Percentiles rank a stretch among this genome's conserved stretches.
Evolutionary conservation across 805 yeast species (phyloP).

Genomic region (Candida taoyuanica): DNA sequence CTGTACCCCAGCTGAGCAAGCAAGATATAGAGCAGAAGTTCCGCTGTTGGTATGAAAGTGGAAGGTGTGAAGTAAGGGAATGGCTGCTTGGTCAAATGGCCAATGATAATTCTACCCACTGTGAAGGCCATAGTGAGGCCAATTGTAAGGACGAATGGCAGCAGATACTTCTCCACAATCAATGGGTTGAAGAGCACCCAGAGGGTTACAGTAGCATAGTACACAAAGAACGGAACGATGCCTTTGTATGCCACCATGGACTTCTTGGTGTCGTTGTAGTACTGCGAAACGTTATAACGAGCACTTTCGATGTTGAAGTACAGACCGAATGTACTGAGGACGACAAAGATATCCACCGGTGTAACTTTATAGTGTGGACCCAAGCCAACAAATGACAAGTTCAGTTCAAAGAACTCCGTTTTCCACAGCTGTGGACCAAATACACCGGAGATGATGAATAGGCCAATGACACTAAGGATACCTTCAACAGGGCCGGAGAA

Average conservation of each 20-base stretch:
- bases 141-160: conserved; percentile 64
- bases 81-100: conserved; percentile 74
- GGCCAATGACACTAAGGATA: conserved; percentile 53
- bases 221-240: conserved; percentile 58
- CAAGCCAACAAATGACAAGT: conserved; percentile 17
- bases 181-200: conserved; percentile 51
- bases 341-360: conserved; percentile 39
- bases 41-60: conserved; percentile 55
- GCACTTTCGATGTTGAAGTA: conserved; percentile 68
- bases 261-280: conserved; percentile 33
- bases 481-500: conserved; percentile 97
- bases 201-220: conserved; percentile 26
- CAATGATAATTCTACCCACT: conserved; percentile 88
- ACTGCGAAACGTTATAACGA: conserved; percentile 49
- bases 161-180: conserved; percentile 29
- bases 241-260: conserved; percentile 43
- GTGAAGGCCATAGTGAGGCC: conserved; percentile 75
- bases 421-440: conserved; percentile 71
- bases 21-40: conserved; percentile 33
- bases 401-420: conserved; percentile 34
- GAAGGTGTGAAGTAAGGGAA: conserved; percentile 76
- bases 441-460: conserved; percentile 60
- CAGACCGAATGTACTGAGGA: conserved; percentile 49
- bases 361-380: conserved; percentile 30
- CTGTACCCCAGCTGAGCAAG: conserved; percentile 29